A percentile compares a stretch with the other conserved stretches of the same genome.
phyloP scores from a whole-genome alignment of 257 asterid genomes.

The Handroanthus guayacan region DNA sequence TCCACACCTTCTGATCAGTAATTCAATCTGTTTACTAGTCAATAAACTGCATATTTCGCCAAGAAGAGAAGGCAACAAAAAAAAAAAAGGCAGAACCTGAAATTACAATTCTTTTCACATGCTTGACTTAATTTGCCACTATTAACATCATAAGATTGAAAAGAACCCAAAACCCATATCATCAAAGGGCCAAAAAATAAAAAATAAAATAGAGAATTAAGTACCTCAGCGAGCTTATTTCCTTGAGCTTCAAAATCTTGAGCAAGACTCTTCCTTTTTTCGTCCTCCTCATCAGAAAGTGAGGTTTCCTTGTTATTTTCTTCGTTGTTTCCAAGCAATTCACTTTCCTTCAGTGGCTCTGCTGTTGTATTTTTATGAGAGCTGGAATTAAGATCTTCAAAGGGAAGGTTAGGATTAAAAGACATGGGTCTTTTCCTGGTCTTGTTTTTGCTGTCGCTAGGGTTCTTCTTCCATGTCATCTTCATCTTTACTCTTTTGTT shows the following conservation, averaged over 20 bases:
- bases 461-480: conserved; percentile 84
- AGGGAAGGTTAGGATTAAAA: conserved; percentile 66
- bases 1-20: background rate
- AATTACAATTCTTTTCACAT: background rate
- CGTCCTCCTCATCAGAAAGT: conserved; percentile 44
- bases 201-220: background rate
- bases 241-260: conserved; percentile 69
- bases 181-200: background rate
- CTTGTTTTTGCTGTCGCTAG: conserved; percentile 49
- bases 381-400: conserved; percentile 47
- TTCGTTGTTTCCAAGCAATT: conserved; percentile 29
- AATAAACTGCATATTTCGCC: background rate
- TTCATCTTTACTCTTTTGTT: conserved; percentile 54
- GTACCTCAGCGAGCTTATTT: conserved; percentile 84
- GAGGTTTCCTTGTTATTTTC: conserved; percentile 13
- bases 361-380: conserved; percentile 26
- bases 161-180: conserved; percentile 1
- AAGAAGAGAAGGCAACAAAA: background rate
- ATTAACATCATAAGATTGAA: conserved; percentile 7
- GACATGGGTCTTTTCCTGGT: conserved; percentile 56
- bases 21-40: background rate
- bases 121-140: conserved; percentile 28
- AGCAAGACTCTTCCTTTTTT: conserved; percentile 48
- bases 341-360: conserved; percentile 29
- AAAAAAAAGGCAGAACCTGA: background rate